Base-by-base conservation (phyloP, 768 basidiomycete genomes). In the Boletellus emodensis region DNA sequence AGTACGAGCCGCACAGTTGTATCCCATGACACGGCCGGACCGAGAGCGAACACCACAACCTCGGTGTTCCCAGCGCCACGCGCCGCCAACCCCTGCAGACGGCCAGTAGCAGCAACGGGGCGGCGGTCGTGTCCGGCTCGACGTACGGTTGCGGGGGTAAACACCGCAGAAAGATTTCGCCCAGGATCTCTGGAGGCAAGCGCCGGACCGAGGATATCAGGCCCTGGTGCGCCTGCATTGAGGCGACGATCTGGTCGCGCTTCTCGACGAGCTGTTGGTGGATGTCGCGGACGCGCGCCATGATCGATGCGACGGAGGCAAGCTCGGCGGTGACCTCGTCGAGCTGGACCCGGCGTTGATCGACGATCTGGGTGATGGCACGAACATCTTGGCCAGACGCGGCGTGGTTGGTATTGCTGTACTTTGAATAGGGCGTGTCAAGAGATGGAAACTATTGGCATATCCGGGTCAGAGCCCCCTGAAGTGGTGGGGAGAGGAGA, bases 11-110 rank as follows among this genome's bases (percentile, higher is more conserved):
- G 36, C 43, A 57, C 42, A 50, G 56, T 36, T 51, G 49, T 9
- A 44, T 44, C 37, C 24, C 35, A n/a, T 40, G 40, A 3, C 44
- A 46, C 28, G 52, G 39, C 13, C 48, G 42, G 35, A 65, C 44
- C 15, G 40, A 60, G 8, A 81, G 74, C 1, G 73, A 70, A 13
- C 73, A 71, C 80, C 80, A 81, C 22, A 81, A 61, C 46, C 65
- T 68, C 9, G 79, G 75, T 1, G 73, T 74, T 7, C 62, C 60
- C 14, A 66, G 42, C 22, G 65, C 72, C 13, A 79, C 48, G 4
- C 61, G 48, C 52, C 71, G 71, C 80, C 80, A 81, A 3, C 64
- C 51, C 3, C 61, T 61, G 52, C 74, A 76, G 13, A 81, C 72
- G 35, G 61, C 60, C 17, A 71, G 63, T 18, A 80, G 53, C 7